A percentile compares a stretch with the other conserved stretches of the same genome.
These are phyloP conservation scores for Celoporthe dispersa DNA, from an alignment of 2,329 filamentous ascomycete genomes.

Conservation along the genomic window DNA sequence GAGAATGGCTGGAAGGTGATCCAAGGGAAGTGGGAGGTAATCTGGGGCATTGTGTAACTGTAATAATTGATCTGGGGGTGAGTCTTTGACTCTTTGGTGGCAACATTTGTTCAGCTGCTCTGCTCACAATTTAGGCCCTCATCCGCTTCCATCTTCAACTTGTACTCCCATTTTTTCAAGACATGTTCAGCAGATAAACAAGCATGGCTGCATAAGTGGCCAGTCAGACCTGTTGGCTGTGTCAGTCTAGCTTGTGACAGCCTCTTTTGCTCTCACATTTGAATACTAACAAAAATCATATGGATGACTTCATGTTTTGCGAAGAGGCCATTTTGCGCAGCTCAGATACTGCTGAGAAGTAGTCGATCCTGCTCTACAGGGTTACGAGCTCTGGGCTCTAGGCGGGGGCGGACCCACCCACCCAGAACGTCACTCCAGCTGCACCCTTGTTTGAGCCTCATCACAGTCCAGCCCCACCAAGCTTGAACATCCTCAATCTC, in stretches of 20 bases:
- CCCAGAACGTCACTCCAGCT: constrained; percentile 21
- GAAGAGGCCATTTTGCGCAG: background rate
- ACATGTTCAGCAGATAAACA: background rate
- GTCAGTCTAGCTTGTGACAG: background rate
- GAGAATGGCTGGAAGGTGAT: background rate
- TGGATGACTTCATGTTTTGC: background rate
- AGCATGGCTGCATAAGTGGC: background rate
- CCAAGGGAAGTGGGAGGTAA: too few relatives aligned
- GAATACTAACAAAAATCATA: background rate
- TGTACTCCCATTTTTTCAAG: background rate
- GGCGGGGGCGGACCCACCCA: too few relatives aligned
- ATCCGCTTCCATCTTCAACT: background rate
- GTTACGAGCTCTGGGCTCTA: background rate
- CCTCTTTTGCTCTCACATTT: background rate
- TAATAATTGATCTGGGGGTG: background rate
- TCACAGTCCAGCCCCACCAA: constrained; percentile 16
- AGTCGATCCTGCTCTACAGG: background rate
- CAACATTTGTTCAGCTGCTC: background rate
- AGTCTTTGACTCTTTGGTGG: background rate
- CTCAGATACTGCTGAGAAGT: background rate
- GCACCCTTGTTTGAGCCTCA: constrained; percentile 22
- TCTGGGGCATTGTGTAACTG: too few relatives aligned
- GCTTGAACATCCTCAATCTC: constrained; percentile 16
- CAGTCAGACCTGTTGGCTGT: background rate
- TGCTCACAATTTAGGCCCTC: background rate